Evolutionary conservation across 352 stramenopile species (phyloP), one percentile per base, ranked within the genome.

Genomic region (Pythium insidiosum): DNA sequence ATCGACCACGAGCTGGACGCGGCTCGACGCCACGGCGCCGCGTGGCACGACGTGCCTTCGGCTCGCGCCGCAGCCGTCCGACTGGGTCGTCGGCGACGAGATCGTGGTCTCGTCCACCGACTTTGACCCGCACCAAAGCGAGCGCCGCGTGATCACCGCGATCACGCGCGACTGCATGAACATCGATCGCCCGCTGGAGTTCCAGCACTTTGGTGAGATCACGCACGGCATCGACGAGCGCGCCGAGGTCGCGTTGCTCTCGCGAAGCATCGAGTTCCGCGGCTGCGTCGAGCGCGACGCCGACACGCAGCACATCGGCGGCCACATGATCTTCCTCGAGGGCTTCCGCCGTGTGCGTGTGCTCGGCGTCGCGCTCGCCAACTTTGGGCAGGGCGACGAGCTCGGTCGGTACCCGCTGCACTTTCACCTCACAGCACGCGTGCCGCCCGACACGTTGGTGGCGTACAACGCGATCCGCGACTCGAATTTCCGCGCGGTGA

Each of bases 181-280:
- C 28, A 34, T 74, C 35, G 52, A 73, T 24, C 16, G 2, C 2
- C 50, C 63, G 3, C 52, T 83, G 0, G 5, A 50, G 25, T 73
- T 52, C 34, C 66, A 49, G 43, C 70, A 83, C 63, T 66, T 60
- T 18, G 59, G 53, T 3, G 43, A 51, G 11, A 36, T 73, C 6
- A 58, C 67, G 9, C 43, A 82, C 18, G 57, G 63, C 25, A 59
- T 75, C 20, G 61, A 80, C 38, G 64, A 84, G 49, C 65, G 73
- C 10, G 67, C 64, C 19, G 75, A 86, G 36, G 60, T 90, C 24
- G 78, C 64, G 10, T 46, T 85, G 0, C 56, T 90, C 1, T 60
- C 59, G 22, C 58, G 78, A 19, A 84, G 61, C 43, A 73, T 90
- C 30, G 42, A 64, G 9, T 76, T 90, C 35, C 57, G 68, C 13